Base-by-base conservation (phyloP, 208 protist species). In the Leishmania major region DNA sequence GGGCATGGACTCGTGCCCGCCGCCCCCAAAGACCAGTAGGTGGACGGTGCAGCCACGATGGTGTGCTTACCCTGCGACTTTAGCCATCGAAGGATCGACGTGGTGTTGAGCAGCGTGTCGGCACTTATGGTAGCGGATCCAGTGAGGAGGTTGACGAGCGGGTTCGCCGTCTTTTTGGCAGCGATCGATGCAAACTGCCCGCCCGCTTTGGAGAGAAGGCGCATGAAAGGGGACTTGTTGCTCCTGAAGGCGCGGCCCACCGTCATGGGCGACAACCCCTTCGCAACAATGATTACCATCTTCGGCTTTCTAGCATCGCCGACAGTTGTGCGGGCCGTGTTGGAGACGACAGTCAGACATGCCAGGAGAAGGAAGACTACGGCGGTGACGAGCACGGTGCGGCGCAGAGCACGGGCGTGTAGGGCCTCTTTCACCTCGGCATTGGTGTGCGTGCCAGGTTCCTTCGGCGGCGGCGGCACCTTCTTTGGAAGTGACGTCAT, bases 191-290 rank as follows among this genome's bases (percentile, higher is more conserved):
- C 75, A 71, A 91, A 89, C 35, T 81, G 40, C 35, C 89, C 92
- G 35, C 90, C 88, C n/a, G 73, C 51, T 28, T 74, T 55, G 45
- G 73, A 85, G 55, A 96, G 77, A 10, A 93, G 76, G 35, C 85
- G 83, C 25, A 89, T 82, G 84, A 94, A 94, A 0, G 93, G 90
- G 0, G 92, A 87, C 88, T 93, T 94, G 83, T 92, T 93, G 88
- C 88, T 90, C 28, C 35, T 71, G 80, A 92, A 86, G 37, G 91
- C 85, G 45, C 79, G 80, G 37, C 81, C 55, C 70, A 95, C 73
- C 11, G 81, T 71, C 22, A 76, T 66, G 4, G 81, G 80, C 3
- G 79, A 84, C 59, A 95, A 84, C 31, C 87, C 86, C 5, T 86
- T 82, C 37, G 79, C 89, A 17, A 94, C 89, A 40, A 97, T 60